Percentiles rank a stretch among this genome's conserved stretches.
Conservation (phyloP, 192 early-diverging fungal species). For the Coemansia sp. region DNA sequence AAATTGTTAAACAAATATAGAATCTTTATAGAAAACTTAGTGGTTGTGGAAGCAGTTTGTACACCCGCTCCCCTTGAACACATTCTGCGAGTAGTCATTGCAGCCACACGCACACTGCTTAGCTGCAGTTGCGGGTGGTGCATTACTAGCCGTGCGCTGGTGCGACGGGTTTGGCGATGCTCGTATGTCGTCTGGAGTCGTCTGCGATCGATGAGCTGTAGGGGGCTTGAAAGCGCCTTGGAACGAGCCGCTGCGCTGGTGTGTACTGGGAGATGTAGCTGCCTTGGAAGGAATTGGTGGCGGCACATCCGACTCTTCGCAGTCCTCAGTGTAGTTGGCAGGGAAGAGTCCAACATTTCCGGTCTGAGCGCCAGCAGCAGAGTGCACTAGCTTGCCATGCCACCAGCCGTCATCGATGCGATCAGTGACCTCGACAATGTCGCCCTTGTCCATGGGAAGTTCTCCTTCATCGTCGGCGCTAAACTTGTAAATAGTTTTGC, state of each 20-base stretch:
- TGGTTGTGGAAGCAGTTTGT: slow-evolving; percentile 86
- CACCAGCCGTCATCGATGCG: slow-evolving; percentile 97
- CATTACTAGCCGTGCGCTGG: slow-evolving; percentile 28
- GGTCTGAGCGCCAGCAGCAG: slow-evolving; percentile 35
- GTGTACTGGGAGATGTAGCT: slow-evolving; percentile 11
- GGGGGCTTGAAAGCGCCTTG: slow-evolving; percentile 43
- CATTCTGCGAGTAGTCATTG: slow-evolving; percentile 72
- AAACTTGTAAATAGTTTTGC: slow-evolving; percentile 78
- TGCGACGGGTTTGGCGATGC: slow-evolving; percentile 2
- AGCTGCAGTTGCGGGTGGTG: slow-evolving; percentile 31
- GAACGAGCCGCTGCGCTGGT: slow-evolving; percentile 26
- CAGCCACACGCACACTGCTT: slow-evolving; percentile 72
- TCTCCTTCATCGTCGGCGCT: slow-evolving; percentile 80
- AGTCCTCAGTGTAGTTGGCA: slow-evolving; percentile 84
- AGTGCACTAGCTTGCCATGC: slow-evolving; percentile 80
- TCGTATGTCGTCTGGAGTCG: slow-evolving; percentile 35
- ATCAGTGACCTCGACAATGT: slow-evolving; percentile 83
- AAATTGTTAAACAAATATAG: not conserved
- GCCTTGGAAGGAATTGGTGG: slow-evolving; percentile 25
- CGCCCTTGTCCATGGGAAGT: slow-evolving; percentile 79
- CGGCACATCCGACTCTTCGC: slow-evolving; percentile 36
- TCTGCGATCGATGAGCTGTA: slow-evolving; percentile 31
- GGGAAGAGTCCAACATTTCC: slow-evolving; percentile 86
- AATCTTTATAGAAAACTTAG: slow-evolving; percentile 4
- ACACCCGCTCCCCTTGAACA: slow-evolving; percentile 76